phyloP scores from a whole-genome alignment of 495 filamentous ascomycete species.

The Parachaetomium inaequale region DNA sequence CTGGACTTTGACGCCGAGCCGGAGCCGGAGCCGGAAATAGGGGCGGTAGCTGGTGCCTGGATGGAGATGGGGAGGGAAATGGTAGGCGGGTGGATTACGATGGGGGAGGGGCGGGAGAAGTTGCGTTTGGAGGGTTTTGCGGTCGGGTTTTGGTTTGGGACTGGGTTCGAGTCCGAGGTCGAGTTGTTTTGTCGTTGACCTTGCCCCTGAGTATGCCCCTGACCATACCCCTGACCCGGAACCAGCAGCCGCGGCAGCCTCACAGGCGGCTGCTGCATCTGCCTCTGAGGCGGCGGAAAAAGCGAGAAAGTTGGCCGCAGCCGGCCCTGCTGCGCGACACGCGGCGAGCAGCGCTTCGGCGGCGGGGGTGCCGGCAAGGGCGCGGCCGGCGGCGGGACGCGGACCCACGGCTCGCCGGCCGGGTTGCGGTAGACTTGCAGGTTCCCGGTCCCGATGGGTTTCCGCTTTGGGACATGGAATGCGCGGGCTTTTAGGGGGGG shows the following conservation, averaged over 20 bases:
- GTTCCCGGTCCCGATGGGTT: not conserved
- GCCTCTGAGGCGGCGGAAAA: not conserved
- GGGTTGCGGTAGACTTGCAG: conserved; percentile 18
- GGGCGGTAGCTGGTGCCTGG: not conserved
- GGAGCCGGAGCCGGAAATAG: not conserved
- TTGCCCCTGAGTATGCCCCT: not conserved
- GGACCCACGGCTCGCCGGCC: conserved; percentile 22
- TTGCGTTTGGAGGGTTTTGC: not conserved
- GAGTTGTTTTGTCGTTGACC: not conserved
- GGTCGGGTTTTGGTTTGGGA: not conserved
- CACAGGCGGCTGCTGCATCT: too few relatives aligned
- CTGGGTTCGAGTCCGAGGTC: not conserved
- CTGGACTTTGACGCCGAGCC: not conserved
- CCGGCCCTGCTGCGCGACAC: too few relatives aligned
- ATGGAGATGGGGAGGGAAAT: not conserved
- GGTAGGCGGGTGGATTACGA: not conserved
- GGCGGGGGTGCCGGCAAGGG: conserved; percentile 12
- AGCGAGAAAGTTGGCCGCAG: conserved; percentile 2
- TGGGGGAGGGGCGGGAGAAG: conserved; percentile 7
- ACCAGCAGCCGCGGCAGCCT: too few relatives aligned
- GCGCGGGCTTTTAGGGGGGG: not conserved
- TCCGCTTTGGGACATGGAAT: not conserved
- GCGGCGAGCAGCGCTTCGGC: not conserved
- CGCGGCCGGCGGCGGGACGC: conserved; percentile 15
- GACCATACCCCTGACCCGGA: too few relatives aligned